phyloP scores from a whole-genome alignment of 2,329 filamentous ascomycete genomes.

The Polychaeton citri region DNA sequence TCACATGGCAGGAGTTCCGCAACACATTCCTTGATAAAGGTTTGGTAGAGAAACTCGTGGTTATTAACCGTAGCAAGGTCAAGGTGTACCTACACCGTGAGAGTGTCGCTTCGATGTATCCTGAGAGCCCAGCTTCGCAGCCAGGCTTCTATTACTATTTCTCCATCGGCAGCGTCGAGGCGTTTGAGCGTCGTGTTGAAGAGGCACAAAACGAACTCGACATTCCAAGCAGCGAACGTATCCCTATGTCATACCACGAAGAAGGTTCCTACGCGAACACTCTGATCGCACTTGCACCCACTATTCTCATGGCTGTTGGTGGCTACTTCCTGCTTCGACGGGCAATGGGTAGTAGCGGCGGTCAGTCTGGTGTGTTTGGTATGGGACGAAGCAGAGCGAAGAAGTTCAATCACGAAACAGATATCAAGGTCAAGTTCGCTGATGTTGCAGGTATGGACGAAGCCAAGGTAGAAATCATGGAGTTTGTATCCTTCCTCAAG shows the following conservation, averaged over 20 bases:
- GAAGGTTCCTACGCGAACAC: slow-evolving; percentile 62
- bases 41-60: slow-evolving; percentile 79
- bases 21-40: slow-evolving; percentile 93
- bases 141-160: slow-evolving; percentile 78
- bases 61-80: slow-evolving; percentile 65
- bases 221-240: slow-evolving; percentile 76
- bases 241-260: slow-evolving; percentile 76
- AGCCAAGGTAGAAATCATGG: slow-evolving; percentile 96
- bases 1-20: slow-evolving; percentile 95
- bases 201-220: slow-evolving; percentile 75
- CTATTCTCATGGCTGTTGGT: slow-evolving; percentile 70
- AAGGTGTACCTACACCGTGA: slow-evolving; percentile 69
- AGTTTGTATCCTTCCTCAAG: slow-evolving; percentile 95
- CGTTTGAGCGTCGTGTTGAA: slow-evolving; percentile 80
- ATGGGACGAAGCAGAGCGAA: slow-evolving; percentile 94
- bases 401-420: slow-evolving; percentile 93
- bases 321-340: slow-evolving; percentile 68
- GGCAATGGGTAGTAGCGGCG: slow-evolving; percentile 47
- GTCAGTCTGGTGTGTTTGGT: slow-evolving; percentile 72
- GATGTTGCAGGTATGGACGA: slow-evolving; percentile 98
- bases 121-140: slow-evolving; percentile 57
- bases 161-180: slow-evolving; percentile 85
- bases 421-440: slow-evolving; percentile 91
- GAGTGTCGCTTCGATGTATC: slow-evolving; percentile 57
- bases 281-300: slow-evolving; percentile 73